phyloP scores from a whole-genome alignment of 495 filamentous ascomycete genomes.

The Podospora pseudocomata region DNA sequence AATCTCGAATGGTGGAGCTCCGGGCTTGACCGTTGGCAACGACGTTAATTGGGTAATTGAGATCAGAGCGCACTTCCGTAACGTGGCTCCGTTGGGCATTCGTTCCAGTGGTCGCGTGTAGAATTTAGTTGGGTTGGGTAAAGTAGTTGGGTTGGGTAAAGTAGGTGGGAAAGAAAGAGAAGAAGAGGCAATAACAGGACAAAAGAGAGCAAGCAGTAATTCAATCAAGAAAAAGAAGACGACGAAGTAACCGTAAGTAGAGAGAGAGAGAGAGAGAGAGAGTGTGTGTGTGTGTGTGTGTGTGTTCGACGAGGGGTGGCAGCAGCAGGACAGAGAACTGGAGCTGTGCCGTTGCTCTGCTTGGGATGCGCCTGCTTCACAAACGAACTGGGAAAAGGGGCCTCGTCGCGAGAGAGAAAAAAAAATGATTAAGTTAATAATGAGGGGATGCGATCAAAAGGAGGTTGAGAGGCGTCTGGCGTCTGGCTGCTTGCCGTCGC shows the following conservation, averaged over 20 bases:
- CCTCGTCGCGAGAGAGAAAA: neutral
- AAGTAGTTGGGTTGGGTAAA: neutral
- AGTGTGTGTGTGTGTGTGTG: neutral
- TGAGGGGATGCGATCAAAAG: slow-evolving; percentile 1
- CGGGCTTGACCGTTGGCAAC: slow-evolving; percentile 11
- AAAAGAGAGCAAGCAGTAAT: neutral
- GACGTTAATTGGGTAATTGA: slow-evolving; percentile 8
- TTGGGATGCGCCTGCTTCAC: neutral
- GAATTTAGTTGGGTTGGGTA: neutral
- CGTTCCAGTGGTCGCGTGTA: neutral
- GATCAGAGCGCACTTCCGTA: neutral
- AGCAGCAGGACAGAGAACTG: slow-evolving; percentile 1
- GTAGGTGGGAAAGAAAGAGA: neutral
- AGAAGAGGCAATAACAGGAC: neutral
- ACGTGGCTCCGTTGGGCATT: neutral
- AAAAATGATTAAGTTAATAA: slow-evolving; percentile 8
- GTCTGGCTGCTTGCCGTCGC: neutral
- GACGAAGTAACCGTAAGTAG: neutral
- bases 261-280: neutral
- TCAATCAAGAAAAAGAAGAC: neutral
- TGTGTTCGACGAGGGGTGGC: neutral
- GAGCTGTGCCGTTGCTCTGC: neutral
- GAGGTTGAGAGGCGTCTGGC: slow-evolving; percentile 6
- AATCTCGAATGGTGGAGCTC: slow-evolving; percentile 14
- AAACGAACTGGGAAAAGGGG: neutral